These are phyloP conservation scores for Saitozyma sp. DNA, from an alignment of 768 basidiomycete species.

Conservation along the genomic window DNA sequence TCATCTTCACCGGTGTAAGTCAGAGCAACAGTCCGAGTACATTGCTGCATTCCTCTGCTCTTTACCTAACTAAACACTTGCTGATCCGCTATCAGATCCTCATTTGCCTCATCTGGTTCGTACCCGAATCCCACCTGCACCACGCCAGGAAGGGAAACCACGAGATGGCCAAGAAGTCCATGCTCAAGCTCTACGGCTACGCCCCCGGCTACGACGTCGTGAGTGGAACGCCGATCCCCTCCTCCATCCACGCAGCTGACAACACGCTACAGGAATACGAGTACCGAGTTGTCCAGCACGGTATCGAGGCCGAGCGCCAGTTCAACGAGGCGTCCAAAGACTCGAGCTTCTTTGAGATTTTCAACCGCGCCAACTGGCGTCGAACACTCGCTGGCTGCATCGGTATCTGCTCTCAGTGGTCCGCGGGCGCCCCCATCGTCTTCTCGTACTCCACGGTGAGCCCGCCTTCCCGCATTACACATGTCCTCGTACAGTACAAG, in stretches of 20 bases:
- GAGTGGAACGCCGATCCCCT: neutral
- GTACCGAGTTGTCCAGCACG: conserved; percentile 23
- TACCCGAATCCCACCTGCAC: conserved; percentile 26
- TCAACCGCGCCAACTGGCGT: conserved; percentile 21
- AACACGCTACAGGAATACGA: conserved; percentile 13
- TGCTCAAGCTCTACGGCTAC: conserved; percentile 20
- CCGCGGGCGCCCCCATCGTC: conserved; percentile 25
- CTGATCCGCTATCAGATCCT: conserved; percentile 14
- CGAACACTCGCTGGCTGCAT: conserved; percentile 22
- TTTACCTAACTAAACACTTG: neutral
- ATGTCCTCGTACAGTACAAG: too few relatives aligned
- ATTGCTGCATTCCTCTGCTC: too few relatives aligned
- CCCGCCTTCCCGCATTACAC: neutral
- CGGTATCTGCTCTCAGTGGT: conserved; percentile 19
- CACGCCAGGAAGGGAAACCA: conserved; percentile 13
- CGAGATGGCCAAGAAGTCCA: conserved; percentile 21
- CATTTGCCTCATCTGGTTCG: conserved; percentile 13
- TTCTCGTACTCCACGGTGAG: conserved; percentile 29
- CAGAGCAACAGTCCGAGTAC: too few relatives aligned
- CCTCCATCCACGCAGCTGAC: neutral
- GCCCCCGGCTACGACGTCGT: conserved; percentile 25
- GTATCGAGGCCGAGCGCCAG: conserved; percentile 20
- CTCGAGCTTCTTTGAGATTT: conserved; percentile 18
- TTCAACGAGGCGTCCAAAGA: neutral
- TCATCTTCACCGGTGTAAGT: conserved; percentile 30